These are phyloP conservation scores for Trypanosoma scelopori DNA, from an alignment of 208 protist species.

Conservation along the genomic window DNA sequence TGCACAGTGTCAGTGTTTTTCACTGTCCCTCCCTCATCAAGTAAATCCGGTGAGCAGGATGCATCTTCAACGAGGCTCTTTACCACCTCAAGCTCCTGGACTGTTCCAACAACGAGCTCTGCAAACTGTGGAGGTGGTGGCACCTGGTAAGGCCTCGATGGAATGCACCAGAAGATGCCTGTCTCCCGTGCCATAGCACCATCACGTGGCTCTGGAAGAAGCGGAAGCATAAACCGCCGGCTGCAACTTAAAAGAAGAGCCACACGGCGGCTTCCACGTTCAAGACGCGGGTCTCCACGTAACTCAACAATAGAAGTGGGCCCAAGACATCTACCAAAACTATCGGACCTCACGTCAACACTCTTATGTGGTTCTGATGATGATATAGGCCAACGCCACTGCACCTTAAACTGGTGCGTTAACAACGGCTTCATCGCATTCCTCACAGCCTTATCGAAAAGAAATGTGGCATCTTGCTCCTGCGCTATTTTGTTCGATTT, in stretches of 20 bases:
- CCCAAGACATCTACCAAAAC: not conserved
- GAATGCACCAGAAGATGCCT: conserved; percentile 30
- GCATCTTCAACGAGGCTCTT: conserved; percentile 12
- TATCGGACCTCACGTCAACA: not conserved
- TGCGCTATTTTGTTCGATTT: not conserved
- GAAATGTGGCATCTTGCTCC: conserved; percentile 18
- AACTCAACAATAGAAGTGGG: conserved; percentile 23
- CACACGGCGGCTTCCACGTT: conserved; percentile 27
- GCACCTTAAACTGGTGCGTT: conserved; percentile 46
- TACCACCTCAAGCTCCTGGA: conserved; percentile 33
- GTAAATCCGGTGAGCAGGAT: not conserved
- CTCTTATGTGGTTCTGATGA: not conserved
- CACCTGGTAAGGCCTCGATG: conserved; percentile 1
- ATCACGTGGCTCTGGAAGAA: conserved; percentile 15
- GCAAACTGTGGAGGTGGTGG: conserved; percentile 32
- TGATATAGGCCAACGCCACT: conserved; percentile 53
- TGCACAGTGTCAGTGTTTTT: not conserved
- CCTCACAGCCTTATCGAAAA: conserved; percentile 28
- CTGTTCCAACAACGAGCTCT: conserved; percentile 57
- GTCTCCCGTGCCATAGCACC: not conserved
- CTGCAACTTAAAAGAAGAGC: conserved; percentile 46
- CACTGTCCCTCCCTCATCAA: not conserved
- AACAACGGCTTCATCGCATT: conserved; percentile 37
- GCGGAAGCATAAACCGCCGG: conserved; percentile 33
- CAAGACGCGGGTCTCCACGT: conserved; percentile 26